Conservation (phyloP, 176 grass and related monocot genomes). For the Eremochloa ophiuroides region DNA sequence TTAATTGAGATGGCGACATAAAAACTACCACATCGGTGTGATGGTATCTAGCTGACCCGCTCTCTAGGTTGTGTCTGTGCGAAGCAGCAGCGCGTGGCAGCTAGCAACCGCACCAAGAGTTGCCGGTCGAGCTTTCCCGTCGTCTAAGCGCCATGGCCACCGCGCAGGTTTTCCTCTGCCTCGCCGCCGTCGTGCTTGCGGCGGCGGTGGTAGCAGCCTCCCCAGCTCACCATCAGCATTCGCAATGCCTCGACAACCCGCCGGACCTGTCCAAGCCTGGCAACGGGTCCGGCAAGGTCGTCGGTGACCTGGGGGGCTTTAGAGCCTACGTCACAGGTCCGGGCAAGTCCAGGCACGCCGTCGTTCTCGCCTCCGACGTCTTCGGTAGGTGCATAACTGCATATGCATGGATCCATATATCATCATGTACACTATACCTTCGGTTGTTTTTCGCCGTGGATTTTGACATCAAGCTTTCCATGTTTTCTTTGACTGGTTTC, state of each 20-base stretch:
- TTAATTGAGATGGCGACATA: not conserved
- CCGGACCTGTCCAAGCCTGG: not conserved
- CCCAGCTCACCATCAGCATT: not conserved
- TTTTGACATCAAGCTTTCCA: not conserved
- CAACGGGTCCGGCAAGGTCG: not conserved
- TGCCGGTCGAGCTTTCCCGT: not conserved
- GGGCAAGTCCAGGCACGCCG: not conserved
- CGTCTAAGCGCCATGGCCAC: not conserved
- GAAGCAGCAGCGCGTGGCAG: not conserved
- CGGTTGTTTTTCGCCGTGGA: not conserved
- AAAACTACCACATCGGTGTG: not conserved
- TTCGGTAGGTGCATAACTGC: not conserved
- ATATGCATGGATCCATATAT: not conserved
- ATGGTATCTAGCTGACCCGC: too few species aligned
- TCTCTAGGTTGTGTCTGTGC: too few species aligned
- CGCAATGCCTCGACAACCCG: constrained; percentile 22
- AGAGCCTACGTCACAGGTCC: constrained; percentile 21
- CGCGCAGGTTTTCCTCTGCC: not conserved
- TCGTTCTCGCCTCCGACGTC: constrained; percentile 27
- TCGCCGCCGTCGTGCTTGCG: not conserved
- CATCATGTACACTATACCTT: not conserved
- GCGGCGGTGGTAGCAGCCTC: not conserved
- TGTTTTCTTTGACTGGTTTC: not conserved
- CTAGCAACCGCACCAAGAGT: too few species aligned
- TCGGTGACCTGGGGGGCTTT: constrained; percentile 2